phyloP scores from a whole-genome alignment of 2,329 filamentous ascomycete species.

The Lasiodiplodia gonubiensis region DNA sequence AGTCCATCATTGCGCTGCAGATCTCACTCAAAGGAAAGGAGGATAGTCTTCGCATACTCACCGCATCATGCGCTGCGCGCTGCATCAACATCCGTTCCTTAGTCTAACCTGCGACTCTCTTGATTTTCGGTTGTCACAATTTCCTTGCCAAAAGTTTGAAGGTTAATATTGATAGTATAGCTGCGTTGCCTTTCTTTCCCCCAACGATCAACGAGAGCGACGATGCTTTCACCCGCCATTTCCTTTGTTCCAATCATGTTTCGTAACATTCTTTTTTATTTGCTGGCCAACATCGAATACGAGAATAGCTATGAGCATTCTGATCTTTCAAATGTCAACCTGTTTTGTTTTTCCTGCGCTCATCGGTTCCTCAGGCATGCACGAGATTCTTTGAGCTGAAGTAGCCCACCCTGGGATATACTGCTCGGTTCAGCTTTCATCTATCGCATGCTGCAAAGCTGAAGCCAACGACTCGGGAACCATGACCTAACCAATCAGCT shows the following conservation, averaged over 20 bases:
- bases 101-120: not conserved
- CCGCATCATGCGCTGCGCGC: constrained; percentile 6
- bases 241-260: not conserved
- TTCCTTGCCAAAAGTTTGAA: not conserved
- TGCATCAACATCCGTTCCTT: not conserved
- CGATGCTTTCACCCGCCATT: not conserved
- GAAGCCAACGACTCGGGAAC: not conserved
- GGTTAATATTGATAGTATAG: not conserved
- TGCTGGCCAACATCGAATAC: no score
- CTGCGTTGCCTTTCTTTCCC: not conserved
- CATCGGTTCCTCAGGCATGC: not conserved
- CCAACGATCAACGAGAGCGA: not conserved
- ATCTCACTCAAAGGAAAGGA: constrained; percentile 21
- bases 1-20: constrained; percentile 3
- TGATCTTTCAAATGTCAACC: not conserved
- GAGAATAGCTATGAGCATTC: constrained; percentile 4
- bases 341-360: not conserved
- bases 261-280: not conserved
- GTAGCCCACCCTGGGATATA: not conserved
- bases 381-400: not conserved
- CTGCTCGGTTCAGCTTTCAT: not conserved
- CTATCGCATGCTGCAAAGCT: not conserved
- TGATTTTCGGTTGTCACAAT: not conserved
- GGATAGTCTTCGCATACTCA: constrained; percentile 2
- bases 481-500: not conserved